Percentiles rank a stretch among this genome's conserved stretches.
These are phyloP conservation scores for Emergomyces pasteurianus DNA, from an alignment of 2,329 filamentous ascomycete species.

Conservation along the genomic window DNA sequence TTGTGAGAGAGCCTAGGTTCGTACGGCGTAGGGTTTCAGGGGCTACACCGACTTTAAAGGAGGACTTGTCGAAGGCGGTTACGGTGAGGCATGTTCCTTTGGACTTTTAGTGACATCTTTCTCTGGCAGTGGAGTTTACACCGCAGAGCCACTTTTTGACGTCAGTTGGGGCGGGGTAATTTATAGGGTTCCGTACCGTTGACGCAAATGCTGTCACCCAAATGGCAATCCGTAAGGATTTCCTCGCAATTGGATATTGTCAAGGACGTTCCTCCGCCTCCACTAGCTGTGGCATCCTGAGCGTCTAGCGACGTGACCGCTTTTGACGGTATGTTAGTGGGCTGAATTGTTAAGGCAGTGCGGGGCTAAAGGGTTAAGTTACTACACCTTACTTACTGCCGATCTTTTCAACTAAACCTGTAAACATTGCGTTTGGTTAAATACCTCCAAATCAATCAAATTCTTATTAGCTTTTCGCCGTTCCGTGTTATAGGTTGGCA, in stretches of 20 bases:
- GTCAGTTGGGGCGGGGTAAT: not conserved
- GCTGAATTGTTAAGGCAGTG: too few species aligned
- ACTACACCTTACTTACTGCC: slow-evolving; percentile 54
- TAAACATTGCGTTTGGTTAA: slow-evolving; percentile 63
- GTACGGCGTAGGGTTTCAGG: slow-evolving; percentile 93
- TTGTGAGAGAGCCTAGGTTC: slow-evolving; percentile 66
- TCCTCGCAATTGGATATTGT: slow-evolving; percentile 64
- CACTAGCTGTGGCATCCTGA: slow-evolving; percentile 59
- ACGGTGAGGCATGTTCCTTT: slow-evolving; percentile 78
- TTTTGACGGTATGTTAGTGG: slow-evolving; percentile 5
- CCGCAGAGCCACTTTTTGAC: not conserved
- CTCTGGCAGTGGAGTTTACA: not conserved
- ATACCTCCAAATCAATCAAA: not conserved
- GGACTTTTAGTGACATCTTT: not conserved
- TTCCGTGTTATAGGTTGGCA: not conserved
- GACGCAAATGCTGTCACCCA: slow-evolving; percentile 88
- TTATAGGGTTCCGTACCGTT: slow-evolving; percentile 50
- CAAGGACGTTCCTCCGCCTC: slow-evolving; percentile 73
- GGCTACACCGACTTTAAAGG: slow-evolving; percentile 86
- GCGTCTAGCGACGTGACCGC: slow-evolving; percentile 71
- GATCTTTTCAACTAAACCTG: slow-evolving; percentile 82
- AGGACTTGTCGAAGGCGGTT: slow-evolving; percentile 50
- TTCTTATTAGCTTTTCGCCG: not conserved
- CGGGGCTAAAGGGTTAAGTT: too few species aligned
- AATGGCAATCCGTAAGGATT: slow-evolving; percentile 71